phyloP scores from a whole-genome alignment of 2,329 filamentous ascomycete genomes.

The Xylogone sp. region DNA sequence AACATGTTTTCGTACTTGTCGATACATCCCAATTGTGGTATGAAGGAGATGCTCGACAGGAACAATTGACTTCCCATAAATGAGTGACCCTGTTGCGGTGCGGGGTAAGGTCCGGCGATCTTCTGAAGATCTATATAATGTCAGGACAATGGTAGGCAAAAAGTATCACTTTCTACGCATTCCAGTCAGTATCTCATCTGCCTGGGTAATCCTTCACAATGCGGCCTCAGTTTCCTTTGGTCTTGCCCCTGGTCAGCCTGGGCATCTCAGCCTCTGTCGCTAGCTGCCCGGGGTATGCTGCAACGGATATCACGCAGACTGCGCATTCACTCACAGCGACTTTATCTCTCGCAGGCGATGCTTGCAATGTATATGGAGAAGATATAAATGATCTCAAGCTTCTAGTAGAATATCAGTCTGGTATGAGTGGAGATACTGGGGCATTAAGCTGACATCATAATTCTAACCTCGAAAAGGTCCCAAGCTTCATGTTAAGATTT shows the following conservation, averaged over 20 bases:
- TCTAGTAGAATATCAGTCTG: constrained; percentile 56
- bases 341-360: constrained; percentile 48
- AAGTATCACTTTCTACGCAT: too few relatives aligned
- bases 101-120: not conserved
- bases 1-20: too few relatives aligned
- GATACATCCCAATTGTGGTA: too few relatives aligned
- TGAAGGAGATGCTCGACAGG: not conserved
- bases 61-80: not conserved
- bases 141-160: not conserved
- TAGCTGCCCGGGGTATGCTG: not conserved
- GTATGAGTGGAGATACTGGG: constrained; percentile 32
- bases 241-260: not conserved
- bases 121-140: not conserved
- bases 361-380: constrained; percentile 54
- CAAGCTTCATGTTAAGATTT: constrained; percentile 72
- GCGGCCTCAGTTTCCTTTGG: not conserved
- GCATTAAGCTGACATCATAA: not conserved
- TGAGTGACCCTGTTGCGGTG: not conserved
- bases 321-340: constrained; percentile 34
- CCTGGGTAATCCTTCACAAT: not conserved
- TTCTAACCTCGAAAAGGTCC: constrained; percentile 42
- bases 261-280: not conserved
- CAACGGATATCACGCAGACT: not conserved
- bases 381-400: constrained; percentile 53
- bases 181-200: not conserved